Conservation (phyloP, 129 eudicot genomes). For the Ambrosia trifida region DNA sequence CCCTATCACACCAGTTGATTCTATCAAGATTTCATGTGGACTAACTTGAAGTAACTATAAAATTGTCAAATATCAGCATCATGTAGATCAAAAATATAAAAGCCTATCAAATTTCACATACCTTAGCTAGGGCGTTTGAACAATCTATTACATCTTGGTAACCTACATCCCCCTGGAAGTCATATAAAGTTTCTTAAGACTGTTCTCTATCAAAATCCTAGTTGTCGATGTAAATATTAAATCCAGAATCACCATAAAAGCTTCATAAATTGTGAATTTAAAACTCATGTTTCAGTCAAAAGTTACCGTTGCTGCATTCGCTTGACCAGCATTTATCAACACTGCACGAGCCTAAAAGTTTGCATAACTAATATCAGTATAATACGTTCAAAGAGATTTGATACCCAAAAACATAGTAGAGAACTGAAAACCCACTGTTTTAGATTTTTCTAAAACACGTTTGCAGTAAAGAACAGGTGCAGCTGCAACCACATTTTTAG, state of each 20-base stretch:
- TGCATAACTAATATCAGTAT: slow-evolving; percentile 15
- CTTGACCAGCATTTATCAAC: slow-evolving; percentile 98
- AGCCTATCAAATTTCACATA: slow-evolving; percentile 26
- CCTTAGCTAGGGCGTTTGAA: slow-evolving; percentile 78
- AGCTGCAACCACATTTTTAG: slow-evolving; percentile 93
- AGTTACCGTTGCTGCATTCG: slow-evolving; percentile 81
- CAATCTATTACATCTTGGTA: slow-evolving; percentile 90
- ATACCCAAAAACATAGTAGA: neutral
- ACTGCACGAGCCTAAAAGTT: slow-evolving; percentile 89
- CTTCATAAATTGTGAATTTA: slow-evolving; percentile 8
- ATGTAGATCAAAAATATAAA: neutral
- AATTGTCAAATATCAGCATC: slow-evolving; percentile 21
- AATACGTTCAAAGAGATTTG: neutral
- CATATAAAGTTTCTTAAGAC: slow-evolving; percentile 39
- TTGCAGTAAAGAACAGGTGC: slow-evolving; percentile 90
- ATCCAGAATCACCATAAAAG: slow-evolving; percentile 18
- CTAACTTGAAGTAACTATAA: slow-evolving; percentile 69
- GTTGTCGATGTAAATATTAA: neutral
- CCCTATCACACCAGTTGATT: slow-evolving; percentile 97
- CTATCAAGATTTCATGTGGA: slow-evolving; percentile 80
- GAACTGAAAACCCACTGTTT: slow-evolving; percentile 52
- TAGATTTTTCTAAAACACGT: slow-evolving; percentile 54
- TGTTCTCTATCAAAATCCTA: slow-evolving; percentile 17
- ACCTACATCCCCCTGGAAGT: slow-evolving; percentile 89
- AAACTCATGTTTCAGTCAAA: slow-evolving; percentile 1